Conservation (phyloP, 1,139 yeast genomes). For the Debaryomyces psychrophilus region DNA sequence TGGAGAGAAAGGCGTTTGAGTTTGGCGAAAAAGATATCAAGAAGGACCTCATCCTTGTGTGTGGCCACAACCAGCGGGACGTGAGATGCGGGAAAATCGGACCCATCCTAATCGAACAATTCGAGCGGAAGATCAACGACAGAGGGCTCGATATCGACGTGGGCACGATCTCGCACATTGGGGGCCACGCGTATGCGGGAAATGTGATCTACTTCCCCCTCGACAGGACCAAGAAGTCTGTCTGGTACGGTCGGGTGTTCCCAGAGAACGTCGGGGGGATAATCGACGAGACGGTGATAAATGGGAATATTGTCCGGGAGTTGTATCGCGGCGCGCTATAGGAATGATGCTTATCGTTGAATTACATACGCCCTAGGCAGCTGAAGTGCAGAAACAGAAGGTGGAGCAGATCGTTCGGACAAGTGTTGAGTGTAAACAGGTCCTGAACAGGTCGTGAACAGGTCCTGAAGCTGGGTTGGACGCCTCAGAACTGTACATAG, state of each 20-base stretch:
- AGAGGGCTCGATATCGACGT: constrained; percentile 41
- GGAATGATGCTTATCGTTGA: background rate
- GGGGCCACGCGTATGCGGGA: constrained; percentile 83
- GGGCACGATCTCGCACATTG: constrained; percentile 67
- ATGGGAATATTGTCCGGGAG: constrained; percentile 53
- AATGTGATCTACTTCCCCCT: constrained; percentile 59
- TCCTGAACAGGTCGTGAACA: too few relatives aligned
- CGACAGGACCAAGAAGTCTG: constrained; percentile 40
- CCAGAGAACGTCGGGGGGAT: constrained; percentile 71
- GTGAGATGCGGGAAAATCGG: constrained; percentile 67
- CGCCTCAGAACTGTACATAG: too few relatives aligned
- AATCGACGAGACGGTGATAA: constrained; percentile 53
- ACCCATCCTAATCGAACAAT: constrained; percentile 57
- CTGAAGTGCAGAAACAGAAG: too few relatives aligned
- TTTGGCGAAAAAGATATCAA: constrained; percentile 25
- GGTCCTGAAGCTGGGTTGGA: too few relatives aligned
- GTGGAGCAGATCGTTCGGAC: background rate
- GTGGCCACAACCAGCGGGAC: constrained; percentile 70
- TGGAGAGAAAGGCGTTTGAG: constrained; percentile 5
- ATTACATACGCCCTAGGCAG: too few relatives aligned
- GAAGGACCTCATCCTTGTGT: constrained; percentile 49
- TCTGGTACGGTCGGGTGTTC: constrained; percentile 74
- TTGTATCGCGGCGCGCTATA: constrained; percentile 50
- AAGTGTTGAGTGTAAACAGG: too few relatives aligned
- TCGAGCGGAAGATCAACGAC: constrained; percentile 40